Conservation (phyloP, 345 rosid species). For the Microcos paniculata region DNA sequence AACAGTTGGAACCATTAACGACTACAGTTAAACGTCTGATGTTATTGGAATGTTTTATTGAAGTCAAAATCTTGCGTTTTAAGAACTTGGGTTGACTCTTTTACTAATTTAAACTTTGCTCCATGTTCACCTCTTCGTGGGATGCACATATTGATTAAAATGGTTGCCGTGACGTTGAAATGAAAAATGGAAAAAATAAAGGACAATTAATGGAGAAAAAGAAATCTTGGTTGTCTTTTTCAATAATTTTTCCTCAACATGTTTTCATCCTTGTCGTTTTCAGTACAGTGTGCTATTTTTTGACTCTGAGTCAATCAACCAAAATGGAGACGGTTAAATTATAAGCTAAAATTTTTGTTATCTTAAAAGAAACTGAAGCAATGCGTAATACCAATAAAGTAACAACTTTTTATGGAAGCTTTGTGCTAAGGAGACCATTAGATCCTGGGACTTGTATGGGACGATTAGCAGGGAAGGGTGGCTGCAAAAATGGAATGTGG, state of each 20-base stretch:
- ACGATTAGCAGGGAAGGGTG: slow-evolving; percentile 35
- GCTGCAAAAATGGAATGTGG: slow-evolving; percentile 46
- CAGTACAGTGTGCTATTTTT: background rate
- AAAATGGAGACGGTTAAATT: background rate
- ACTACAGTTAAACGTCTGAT: too few species aligned
- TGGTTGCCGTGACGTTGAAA: background rate
- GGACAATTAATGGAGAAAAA: background rate
- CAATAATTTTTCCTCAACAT: background rate
- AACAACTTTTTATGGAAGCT: slow-evolving; percentile 37
- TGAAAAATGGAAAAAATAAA: background rate
- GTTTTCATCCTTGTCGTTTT: background rate
- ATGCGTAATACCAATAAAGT: background rate
- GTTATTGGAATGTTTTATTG: too few species aligned
- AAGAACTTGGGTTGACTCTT: too few species aligned
- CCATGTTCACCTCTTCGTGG: too few species aligned
- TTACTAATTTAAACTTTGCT: too few species aligned
- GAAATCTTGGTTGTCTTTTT: background rate
- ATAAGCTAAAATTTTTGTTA: slow-evolving; percentile 5
- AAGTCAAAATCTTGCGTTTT: background rate
- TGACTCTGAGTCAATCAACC: background rate
- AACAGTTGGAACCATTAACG: too few species aligned
- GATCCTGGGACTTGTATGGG: slow-evolving; percentile 40
- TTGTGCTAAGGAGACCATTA: slow-evolving; percentile 37
- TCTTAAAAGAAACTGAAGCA: background rate
- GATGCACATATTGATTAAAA: background rate